These are phyloP conservation scores for Penicillium desertorum DNA, from an alignment of 495 filamentous ascomycete species.

Conservation along the genomic window DNA sequence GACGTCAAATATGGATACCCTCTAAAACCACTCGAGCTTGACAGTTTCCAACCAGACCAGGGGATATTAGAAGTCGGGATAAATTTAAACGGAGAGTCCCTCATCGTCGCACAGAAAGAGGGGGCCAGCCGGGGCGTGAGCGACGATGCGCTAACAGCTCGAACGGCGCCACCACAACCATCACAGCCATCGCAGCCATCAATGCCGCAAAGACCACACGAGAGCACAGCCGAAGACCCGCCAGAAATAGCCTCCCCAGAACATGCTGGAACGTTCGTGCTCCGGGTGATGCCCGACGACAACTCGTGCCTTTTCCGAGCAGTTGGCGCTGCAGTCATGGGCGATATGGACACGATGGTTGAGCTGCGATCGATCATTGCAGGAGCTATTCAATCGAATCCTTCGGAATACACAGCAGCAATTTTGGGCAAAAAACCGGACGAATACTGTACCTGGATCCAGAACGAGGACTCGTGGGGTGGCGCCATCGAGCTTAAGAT, in stretches of 20 bases:
- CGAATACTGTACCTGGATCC: constrained; percentile 83
- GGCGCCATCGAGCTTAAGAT: constrained; percentile 88
- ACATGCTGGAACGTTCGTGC: constrained; percentile 65
- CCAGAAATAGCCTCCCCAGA: constrained; percentile 66
- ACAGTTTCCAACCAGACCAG: constrained; percentile 45
- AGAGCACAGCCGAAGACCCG: constrained; percentile 51
- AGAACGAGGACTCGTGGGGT: constrained; percentile 80
- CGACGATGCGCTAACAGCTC: constrained; percentile 21
- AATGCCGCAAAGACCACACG: constrained; percentile 19
- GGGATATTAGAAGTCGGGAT: constrained; percentile 56
- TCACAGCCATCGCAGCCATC: constrained; percentile 20
- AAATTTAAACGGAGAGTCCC: constrained; percentile 76
- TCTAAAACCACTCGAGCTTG: constrained; percentile 60
- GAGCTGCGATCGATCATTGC: constrained; percentile 81
- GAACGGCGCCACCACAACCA: constrained; percentile 22
- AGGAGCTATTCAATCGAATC: constrained; percentile 71
- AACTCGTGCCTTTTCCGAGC: constrained; percentile 95
- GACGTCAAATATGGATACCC: constrained; percentile 90
- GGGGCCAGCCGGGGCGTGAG: constrained; percentile 18
- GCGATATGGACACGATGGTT: constrained; percentile 67
- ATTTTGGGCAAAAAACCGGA: constrained; percentile 74
- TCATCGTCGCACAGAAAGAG: constrained; percentile 63
- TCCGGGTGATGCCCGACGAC: constrained; percentile 96
- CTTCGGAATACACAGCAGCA: constrained; percentile 66
- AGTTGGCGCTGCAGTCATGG: constrained; percentile 73